Evolutionary conservation across 1,284 basidiomycete genomes (phyloP).

Genomic region (Tetrapyrgos nigripes): DNA sequence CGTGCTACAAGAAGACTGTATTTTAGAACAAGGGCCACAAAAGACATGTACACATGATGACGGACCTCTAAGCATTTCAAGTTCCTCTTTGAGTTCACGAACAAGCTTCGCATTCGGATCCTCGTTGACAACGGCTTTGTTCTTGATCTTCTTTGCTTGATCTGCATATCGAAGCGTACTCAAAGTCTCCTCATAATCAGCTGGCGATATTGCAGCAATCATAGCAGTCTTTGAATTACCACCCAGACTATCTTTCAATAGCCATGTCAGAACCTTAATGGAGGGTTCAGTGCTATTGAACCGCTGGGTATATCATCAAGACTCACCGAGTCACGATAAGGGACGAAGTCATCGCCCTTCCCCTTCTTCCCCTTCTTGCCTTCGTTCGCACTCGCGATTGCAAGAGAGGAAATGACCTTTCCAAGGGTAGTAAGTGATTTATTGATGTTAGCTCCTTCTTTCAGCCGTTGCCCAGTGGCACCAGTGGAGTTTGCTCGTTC

Average conservation of each 20-base stretch:
- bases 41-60: conserved; percentile 37
- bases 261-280: conserved; percentile 89
- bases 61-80: conserved; percentile 86
- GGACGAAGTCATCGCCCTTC: conserved; percentile 89
- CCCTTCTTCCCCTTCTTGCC: conserved; percentile 84
- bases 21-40: conserved; percentile 12
- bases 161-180: conserved; percentile 97
- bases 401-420: conserved; percentile 95
- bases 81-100: conserved; percentile 97
- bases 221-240: conserved; percentile 96
- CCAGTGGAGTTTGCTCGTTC: conserved; percentile 97
- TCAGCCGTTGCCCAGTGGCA: conserved; percentile 92
- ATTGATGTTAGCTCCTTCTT: conserved; percentile 98
- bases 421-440: conserved; percentile 97
- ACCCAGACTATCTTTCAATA: conserved; percentile 96
- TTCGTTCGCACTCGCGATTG: conserved; percentile 70
- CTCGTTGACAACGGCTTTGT: conserved; percentile 98
- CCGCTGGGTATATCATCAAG: conserved; percentile 6
- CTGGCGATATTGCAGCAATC: conserved; percentile 98
- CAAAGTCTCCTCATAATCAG: conserved; percentile 97
- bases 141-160: conserved; percentile 99
- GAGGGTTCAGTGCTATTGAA: conserved; percentile 14
- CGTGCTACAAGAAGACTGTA: conserved; percentile 55
- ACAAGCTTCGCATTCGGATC: conserved; percentile 99
- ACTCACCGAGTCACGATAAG: conserved; percentile 91